Evolutionary conservation across 257 asterid species (phyloP), one percentile per base, ranked within the genome.

Genomic region (Primulina eburnea): DNA sequence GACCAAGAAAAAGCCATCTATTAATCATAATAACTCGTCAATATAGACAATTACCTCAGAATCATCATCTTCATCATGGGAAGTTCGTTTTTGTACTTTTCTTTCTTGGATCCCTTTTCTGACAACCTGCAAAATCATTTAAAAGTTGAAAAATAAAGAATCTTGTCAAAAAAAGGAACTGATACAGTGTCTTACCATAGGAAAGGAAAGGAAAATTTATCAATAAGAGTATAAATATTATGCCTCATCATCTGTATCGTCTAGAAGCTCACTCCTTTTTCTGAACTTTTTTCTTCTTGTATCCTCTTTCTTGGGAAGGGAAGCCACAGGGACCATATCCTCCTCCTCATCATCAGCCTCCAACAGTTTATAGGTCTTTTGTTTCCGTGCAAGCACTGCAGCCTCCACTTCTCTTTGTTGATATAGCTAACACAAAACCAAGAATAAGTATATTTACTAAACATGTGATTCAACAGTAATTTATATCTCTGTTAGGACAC

Each of bases 391-490:
- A 79, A 90, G 77, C 75, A 77, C 55, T 1, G 91, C 85, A 20
- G 95, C 92, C 79, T 89, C 96, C 72, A 83, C 82, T 80, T 93
- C 96, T 75, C 81, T 82, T 75, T 84, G 86, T 75, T 81, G 88
- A 77, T 91, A 94, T 52, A 32, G 34, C 34, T 32, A 32, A 32
- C 34, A 32, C 34, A 32, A 32, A 32, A 76, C 69, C 37, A 58
- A 18, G 60, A 33, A 60, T 73, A 53, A 72, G 28, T 59, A 62
- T 17, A 40, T 32, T 34, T 26, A 20, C 7, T 29, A 35, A 58
- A 73, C 28, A 62, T 50, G 62, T 61, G 55, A 67, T 60, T 67
- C 33, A 8, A 43, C 11, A 47, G 3, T 65, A 64, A 76, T 66
- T 55, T 21, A 26, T 73, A n/a, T 58, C 32, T 20, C 29, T 30